phyloP scores from a whole-genome alignment of 345 rosid genomes.

The Capsella bursapastoris region DNA sequence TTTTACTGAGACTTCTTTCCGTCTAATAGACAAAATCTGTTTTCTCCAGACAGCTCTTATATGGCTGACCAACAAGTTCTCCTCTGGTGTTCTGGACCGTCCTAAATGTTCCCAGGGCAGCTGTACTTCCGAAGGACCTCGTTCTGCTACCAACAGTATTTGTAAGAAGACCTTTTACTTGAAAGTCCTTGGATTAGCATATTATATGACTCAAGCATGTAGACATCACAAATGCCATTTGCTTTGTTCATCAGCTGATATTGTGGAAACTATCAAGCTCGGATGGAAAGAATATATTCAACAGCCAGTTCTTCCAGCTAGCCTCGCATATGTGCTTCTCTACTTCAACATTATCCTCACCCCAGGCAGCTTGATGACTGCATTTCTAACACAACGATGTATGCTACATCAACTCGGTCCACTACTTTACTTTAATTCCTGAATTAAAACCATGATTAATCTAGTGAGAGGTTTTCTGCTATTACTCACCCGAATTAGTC shows the following conservation, averaged over 20 bases:
- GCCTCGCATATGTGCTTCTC: conserved; percentile 89
- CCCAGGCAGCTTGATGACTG: conserved; percentile 96
- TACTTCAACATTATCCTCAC: conserved; percentile 86
- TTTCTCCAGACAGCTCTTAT: conserved; percentile 66
- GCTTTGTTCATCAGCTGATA: conserved; percentile 47
- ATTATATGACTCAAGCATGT: neutral
- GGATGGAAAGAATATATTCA: conserved; percentile 97
- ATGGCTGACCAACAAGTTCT: conserved; percentile 80
- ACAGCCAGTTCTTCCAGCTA: conserved; percentile 96
- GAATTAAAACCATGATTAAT: neutral
- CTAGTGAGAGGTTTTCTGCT: neutral
- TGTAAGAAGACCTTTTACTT: conserved; percentile 50
- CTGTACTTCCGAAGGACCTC: conserved; percentile 41
- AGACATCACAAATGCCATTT: conserved; percentile 25
- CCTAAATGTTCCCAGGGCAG: conserved; percentile 62
- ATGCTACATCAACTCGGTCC: conserved; percentile 27
- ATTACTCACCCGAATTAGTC: neutral
- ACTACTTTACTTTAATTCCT: neutral
- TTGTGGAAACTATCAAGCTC: conserved; percentile 79
- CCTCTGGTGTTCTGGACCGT: conserved; percentile 87
- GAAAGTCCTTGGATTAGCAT: neutral
- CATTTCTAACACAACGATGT: conserved; percentile 91
- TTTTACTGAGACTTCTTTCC: neutral
- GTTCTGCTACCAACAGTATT: conserved; percentile 46
- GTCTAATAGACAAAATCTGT: conserved; percentile 21